A percentile compares a stretch with the other conserved stretches of the same genome.
phyloP scores from a whole-genome alignment of 2,329 filamentous ascomycete species.

The Ophiosphaerella narmari region DNA sequence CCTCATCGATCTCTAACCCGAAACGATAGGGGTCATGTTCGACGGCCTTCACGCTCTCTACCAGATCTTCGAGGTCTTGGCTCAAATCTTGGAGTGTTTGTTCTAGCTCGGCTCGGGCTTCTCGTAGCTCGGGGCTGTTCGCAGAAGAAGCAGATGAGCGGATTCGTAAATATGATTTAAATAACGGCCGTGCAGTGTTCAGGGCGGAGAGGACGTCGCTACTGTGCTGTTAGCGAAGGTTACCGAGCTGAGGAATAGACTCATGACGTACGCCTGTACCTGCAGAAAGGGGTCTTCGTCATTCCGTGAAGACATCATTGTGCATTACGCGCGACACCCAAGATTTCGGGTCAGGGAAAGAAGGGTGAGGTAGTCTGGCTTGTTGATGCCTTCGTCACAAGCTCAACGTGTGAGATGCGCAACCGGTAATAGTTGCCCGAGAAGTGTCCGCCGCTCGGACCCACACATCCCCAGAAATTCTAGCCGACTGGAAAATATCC shows the following conservation, averaged over 20 bases:
- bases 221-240: constrained; percentile 29
- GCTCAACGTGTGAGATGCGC: constrained; percentile 1
- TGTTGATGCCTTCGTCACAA: no score
- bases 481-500: constrained; percentile 13
- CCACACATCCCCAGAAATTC: constrained; percentile 20
- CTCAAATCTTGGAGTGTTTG: constrained; percentile 73
- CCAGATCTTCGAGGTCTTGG: constrained; percentile 86
- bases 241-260: constrained; percentile 3
- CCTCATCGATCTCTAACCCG: constrained; percentile 81
- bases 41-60: constrained; percentile 83
- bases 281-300: constrained; percentile 57
- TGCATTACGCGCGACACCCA: constrained; percentile 16
- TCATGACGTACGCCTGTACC: constrained; percentile 50
- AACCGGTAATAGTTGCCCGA: constrained; percentile 3
- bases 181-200: constrained; percentile 78
- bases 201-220: constrained; percentile 90
- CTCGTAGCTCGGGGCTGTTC: constrained; percentile 65
- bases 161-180: constrained; percentile 94
- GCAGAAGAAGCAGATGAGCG: constrained; percentile 77
- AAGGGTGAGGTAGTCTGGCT: neutral
- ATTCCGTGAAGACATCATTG: constrained; percentile 45
- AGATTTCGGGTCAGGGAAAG: neutral
- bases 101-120: constrained; percentile 74
- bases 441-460: constrained; percentile 11
- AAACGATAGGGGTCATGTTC: constrained; percentile 87